These are phyloP conservation scores for Solanum microdontum DNA, from an alignment of 257 asterid species.

Conservation along the genomic window DNA sequence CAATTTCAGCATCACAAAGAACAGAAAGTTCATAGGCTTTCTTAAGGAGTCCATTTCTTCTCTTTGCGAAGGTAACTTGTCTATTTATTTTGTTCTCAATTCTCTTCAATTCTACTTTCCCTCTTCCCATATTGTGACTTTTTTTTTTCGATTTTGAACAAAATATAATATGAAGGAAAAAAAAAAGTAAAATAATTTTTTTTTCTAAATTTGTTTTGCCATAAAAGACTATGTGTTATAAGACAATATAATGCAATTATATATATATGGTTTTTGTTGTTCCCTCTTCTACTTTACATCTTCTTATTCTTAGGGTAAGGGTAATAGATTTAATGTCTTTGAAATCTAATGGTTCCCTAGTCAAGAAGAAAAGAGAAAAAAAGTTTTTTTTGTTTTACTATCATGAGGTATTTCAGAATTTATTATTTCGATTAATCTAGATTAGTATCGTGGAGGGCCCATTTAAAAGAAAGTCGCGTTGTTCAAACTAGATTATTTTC, in stretches of 20 bases:
- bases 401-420: not conserved
- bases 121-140: conserved; percentile 40
- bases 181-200: not conserved
- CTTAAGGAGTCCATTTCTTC: conserved; percentile 58
- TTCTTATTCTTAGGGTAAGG: conserved; percentile 4
- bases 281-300: not conserved
- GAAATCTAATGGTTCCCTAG: not conserved
- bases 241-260: not conserved
- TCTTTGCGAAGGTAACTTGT: conserved; percentile 61
- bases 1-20: conserved; percentile 67
- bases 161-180: not conserved
- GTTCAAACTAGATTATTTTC: not conserved
- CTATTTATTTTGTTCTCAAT: conserved; percentile 68
- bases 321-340: not conserved
- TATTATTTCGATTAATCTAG: not conserved
- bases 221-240: conserved; percentile 5
- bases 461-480: not conserved
- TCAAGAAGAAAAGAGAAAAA: not conserved
- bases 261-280: not conserved
- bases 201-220: conserved; percentile 9
- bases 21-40: conserved; percentile 57
- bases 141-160: not conserved
- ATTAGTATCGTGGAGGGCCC: not conserved
- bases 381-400: not conserved
- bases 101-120: conserved; percentile 61